These are phyloP conservation scores for Protomyces gravidus DNA, from an alignment of 1,139 yeast species.

Conservation along the genomic window DNA sequence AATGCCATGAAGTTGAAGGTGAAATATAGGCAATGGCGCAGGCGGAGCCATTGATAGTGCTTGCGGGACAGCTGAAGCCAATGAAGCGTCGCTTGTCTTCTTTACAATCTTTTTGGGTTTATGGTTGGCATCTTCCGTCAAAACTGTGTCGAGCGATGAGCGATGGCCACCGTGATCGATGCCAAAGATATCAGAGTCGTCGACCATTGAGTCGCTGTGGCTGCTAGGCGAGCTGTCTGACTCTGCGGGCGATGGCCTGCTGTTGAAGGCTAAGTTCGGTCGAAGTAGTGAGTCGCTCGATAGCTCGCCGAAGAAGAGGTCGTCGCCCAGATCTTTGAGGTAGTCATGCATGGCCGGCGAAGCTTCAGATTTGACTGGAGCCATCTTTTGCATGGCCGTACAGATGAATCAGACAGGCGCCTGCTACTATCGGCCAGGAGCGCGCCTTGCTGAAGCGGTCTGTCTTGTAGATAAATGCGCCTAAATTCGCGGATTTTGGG, in stretches of 20 bases:
- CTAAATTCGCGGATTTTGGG: no score
- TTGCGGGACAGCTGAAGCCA: neutral
- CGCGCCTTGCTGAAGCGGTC: no score
- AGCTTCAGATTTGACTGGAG: neutral
- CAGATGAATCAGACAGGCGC: no score
- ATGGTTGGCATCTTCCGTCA: neutral
- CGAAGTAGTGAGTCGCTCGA: slow-evolving; percentile 6
- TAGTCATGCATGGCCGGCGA: neutral
- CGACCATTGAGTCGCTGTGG: slow-evolving; percentile 14
- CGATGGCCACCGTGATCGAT: neutral
- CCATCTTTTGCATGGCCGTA: no score
- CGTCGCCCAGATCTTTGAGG: slow-evolving; percentile 9
- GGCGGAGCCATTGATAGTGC: neutral
- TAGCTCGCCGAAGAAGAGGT: slow-evolving; percentile 14
- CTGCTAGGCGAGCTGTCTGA: slow-evolving; percentile 12
- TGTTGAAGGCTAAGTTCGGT: neutral
- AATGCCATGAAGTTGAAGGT: slow-evolving; percentile 55
- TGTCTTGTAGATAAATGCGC: no score
- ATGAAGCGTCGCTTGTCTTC: neutral
- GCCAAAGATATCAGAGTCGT: slow-evolving; percentile 4
- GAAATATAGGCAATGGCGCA: slow-evolving; percentile 40
- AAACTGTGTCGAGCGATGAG: neutral
- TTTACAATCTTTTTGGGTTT: neutral
- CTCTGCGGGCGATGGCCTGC: slow-evolving; percentile 16
- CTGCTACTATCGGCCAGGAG: no score